phyloP scores from a whole-genome alignment of 2,329 filamentous ascomycete species.

The Fusarium incarnatum region DNA sequence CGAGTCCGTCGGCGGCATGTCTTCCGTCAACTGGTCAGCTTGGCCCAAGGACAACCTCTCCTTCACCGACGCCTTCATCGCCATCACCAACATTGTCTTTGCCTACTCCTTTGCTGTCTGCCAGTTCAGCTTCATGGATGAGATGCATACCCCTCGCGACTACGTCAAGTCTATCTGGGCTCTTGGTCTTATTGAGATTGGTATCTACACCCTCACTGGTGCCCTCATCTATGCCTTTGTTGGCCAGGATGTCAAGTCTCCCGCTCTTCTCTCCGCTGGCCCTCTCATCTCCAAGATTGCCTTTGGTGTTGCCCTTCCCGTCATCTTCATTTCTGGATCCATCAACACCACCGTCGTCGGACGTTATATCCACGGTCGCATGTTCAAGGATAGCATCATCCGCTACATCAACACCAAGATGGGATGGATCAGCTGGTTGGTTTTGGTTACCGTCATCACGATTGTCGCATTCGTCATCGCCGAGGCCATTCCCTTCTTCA shows the following conservation, averaged over 20 bases:
- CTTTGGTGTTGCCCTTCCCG: constrained; percentile 76
- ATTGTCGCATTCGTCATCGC: constrained; percentile 77
- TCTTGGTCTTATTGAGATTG: constrained; percentile 71
- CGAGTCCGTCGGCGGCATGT: constrained; percentile 48
- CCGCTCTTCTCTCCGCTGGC: constrained; percentile 75
- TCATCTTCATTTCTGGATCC: constrained; percentile 79
- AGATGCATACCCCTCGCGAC: constrained; percentile 63
- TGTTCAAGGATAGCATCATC: constrained; percentile 57
- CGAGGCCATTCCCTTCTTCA: constrained; percentile 79
- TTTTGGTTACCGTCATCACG: constrained; percentile 68
- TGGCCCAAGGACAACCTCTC: constrained; percentile 59
- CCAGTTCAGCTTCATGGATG: constrained; percentile 66
- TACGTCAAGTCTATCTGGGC: constrained; percentile 68
- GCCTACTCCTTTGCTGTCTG: constrained; percentile 71
- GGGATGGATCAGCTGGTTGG: constrained; percentile 68
- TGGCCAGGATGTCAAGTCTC: constrained; percentile 71
- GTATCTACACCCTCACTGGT: constrained; percentile 75
- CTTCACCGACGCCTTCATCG: constrained; percentile 68
- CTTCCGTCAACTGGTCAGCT: constrained; percentile 55
- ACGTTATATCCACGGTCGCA: constrained; percentile 60
- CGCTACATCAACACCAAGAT: constrained; percentile 61
- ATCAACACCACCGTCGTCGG: constrained; percentile 68
- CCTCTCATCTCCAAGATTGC: constrained; percentile 71
- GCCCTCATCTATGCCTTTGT: constrained; percentile 77
- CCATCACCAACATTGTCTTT: constrained; percentile 76